Base-by-base conservation (phyloP, 805 yeast genomes). In the Lipomyces yamadae region DNA sequence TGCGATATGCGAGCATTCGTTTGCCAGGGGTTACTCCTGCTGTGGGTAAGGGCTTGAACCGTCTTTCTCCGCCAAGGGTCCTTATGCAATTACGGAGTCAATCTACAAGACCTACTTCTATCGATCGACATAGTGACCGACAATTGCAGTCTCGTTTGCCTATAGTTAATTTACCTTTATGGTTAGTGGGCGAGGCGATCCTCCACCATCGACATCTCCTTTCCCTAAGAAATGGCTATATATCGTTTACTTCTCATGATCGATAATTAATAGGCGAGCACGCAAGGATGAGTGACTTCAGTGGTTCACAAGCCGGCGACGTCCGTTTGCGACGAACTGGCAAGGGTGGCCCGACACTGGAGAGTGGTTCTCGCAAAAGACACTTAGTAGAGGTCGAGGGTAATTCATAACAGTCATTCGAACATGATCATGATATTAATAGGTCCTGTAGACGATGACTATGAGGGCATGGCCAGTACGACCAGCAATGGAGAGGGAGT, bases 281-380 rank as follows among this genome's bases (percentile, higher is more conserved):
- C 3, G 55, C 30, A 13, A 52, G 55, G 4, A 52, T 52, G 55
- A 52, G 55, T 18, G 55, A 52, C 33, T 52, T 52, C 15, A 15
- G 34, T 33, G 3, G n/a, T 52, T 29, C 13, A 8, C 55, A 13
- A n/a, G 55, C 55, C 15, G 32, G 15, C 11, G 34, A 32, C 32
- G 7, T 29, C 0, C 55, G 6, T 37, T 37, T 13, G 10, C 39
- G 10, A 11, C 39, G 39, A 37, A 37, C 39, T 37, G 13, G 39
- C 15, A 52, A 29, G 24, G 24, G 24, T 29, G 34, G 34, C 10
- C 24, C 24, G 24, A 11, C 48, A 7, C 8, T 15, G 48, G 24
- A 42, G 48, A 42, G 7, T 7, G 48, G 48, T 42, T 15, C 48
- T 42, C 48, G 48, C 48, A 42, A 42, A 24, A 18, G 48, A 7